These are phyloP conservation scores for Ustilago lituana DNA, from an alignment of 1,284 basidiomycete genomes.

Conservation along the genomic window DNA sequence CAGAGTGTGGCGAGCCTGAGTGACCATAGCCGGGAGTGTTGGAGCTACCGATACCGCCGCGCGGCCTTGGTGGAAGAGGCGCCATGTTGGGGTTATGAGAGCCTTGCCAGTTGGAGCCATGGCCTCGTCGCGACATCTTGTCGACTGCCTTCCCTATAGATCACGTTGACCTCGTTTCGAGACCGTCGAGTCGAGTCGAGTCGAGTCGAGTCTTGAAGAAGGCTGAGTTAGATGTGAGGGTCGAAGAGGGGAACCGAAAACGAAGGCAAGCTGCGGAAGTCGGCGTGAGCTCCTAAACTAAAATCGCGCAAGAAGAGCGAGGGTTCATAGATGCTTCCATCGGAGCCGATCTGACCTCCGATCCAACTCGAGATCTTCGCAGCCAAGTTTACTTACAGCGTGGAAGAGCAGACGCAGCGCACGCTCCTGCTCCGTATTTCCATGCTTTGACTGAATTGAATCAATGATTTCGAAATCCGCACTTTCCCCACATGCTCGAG, in stretches of 20 bases:
- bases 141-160: too few relatives aligned
- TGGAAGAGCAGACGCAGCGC: too few relatives aligned
- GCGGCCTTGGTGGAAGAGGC: constrained; percentile 50
- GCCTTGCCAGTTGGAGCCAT: constrained; percentile 47
- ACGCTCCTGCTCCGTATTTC: too few relatives aligned
- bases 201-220: too few relatives aligned
- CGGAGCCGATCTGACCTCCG: constrained; percentile 2
- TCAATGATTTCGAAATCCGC: too few relatives aligned
- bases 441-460: too few relatives aligned
- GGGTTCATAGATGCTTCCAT: background rate
- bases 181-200: too few relatives aligned
- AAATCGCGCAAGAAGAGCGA: background rate
- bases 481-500: too few relatives aligned
- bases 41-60: constrained; percentile 47
- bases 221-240: background rate
- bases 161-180: too few relatives aligned
- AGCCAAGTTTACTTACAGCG: too few relatives aligned
- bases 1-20: constrained; percentile 28
- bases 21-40: constrained; percentile 13
- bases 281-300: background rate
- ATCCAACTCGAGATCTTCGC: too few relatives aligned
- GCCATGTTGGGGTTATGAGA: constrained; percentile 58
- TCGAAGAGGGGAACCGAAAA: background rate
- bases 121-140: constrained; percentile 39
- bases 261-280: background rate